Conservation (phyloP, 2,329 filamentous ascomycete genomes). For the Amphichorda felina region DNA sequence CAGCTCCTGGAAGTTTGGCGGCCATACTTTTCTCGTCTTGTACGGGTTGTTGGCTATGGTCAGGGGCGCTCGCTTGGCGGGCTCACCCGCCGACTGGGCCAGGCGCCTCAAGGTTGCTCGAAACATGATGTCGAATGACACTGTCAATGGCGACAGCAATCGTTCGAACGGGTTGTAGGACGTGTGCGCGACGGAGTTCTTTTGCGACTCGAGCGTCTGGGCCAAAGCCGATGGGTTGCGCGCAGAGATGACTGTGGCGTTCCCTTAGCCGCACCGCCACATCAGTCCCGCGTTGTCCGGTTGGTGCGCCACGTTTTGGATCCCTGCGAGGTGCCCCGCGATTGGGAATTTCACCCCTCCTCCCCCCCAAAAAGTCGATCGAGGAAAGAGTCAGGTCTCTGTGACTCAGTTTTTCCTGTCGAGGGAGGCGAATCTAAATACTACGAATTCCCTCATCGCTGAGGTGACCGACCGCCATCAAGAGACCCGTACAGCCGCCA, state of each 20-base stretch:
- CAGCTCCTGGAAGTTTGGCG: slow-evolving; percentile 62
- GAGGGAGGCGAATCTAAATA: not conserved
- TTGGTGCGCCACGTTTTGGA: slow-evolving; percentile 1
- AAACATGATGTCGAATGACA: slow-evolving; percentile 1
- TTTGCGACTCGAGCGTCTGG: not conserved
- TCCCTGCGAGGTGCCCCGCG: slow-evolving; percentile 17
- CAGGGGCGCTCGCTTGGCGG: slow-evolving; percentile 4
- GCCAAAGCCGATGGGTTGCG: not conserved
- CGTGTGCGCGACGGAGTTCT: no score
- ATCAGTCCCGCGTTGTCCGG: not conserved
- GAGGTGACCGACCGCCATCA: not conserved
- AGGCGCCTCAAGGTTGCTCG: slow-evolving; percentile 14
- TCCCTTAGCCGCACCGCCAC: slow-evolving; percentile 10
- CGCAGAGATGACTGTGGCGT: not conserved
- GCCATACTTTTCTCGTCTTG: slow-evolving; percentile 63
- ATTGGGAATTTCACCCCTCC: slow-evolving; percentile 22
- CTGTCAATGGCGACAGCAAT: no score
- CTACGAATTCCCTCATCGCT: not conserved
- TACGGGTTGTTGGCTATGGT: slow-evolving; percentile 42
- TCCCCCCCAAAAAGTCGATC: slow-evolving; percentile 1
- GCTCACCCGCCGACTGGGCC: slow-evolving; percentile 12
- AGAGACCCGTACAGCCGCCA: not conserved
- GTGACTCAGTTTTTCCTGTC: slow-evolving; percentile 19
- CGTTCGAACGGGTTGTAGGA: no score
- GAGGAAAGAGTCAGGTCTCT: not conserved